Evolutionary conservation across 306 rosid genomes (phyloP), one percentile per base, ranked within the genome.

Genomic region (Biancaea sappan): DNA sequence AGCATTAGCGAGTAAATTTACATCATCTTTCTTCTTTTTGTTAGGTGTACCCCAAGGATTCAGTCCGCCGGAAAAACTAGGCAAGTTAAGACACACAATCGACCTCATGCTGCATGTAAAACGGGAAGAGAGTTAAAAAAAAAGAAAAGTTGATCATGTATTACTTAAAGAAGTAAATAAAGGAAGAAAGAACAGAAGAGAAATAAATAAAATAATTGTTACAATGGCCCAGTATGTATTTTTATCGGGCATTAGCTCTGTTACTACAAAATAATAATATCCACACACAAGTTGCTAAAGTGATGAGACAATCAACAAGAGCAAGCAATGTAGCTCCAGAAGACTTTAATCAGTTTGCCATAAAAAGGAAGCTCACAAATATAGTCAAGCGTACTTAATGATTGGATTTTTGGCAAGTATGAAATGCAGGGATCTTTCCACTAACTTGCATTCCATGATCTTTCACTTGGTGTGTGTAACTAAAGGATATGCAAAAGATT

Each of bases 1-100:
- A 69, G 47, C 56, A 69, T 5, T 19, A 59, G 83, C 28, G 14
- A 37, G 44, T 44, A 57, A 48, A 80, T 80, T 48, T 59, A 94
- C 99, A 60, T 90, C 88, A 29, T 40, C 77, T 37, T 0, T 52
- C 79, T 70, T 88, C 82, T 41, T 83, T 28, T 22, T 70, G 76
- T 60, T 79, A 1, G 99, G 99, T 35, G 88, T 87, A 53, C 99
- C 99, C 99, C 99, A 94, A 43, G 99, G 99, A 65, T 90, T 94
- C 38, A 94, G 73, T 79, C 99, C 99, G 21, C 99, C 98, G 57
- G 99, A 94, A 86, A 94, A 94, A 85, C 99, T 94, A 54, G 98
- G 99, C 87, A 94, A 84, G 82, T 94, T 92, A 65, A 94, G 95
- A 80, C 97, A 92, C 67, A 94, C 77, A 69, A 94, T 87, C 70